Percentiles rank a stretch among this genome's conserved stretches.
phyloP scores from a whole-genome alignment of 228 moss, liverwort and hornwort genomes.

The Sphagnum fallax region DNA sequence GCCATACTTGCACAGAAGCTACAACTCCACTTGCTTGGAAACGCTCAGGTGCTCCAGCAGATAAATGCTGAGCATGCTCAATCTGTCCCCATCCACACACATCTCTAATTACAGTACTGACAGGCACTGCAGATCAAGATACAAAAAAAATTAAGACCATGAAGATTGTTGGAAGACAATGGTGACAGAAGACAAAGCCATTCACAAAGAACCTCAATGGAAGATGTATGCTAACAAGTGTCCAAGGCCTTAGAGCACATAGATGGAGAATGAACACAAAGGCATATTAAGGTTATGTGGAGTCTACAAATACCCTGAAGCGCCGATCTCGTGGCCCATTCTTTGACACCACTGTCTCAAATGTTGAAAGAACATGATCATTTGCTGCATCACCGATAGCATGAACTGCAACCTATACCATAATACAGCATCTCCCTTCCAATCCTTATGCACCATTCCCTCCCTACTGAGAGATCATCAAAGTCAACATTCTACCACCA shows the following conservation, averaged over 20 bases:
- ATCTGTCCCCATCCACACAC: conserved; percentile 29
- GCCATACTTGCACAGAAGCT: conserved; percentile 72
- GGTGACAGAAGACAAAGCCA: no score
- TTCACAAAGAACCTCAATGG: no score
- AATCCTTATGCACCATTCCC: not conserved
- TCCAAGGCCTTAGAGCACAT: no score
- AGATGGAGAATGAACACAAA: no score
- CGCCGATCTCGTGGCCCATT: conserved; percentile 87
- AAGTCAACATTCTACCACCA: conserved; percentile 36
- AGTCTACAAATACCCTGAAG: conserved; percentile 43
- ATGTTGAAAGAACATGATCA: conserved; percentile 63
- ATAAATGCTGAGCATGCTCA: conserved; percentile 86
- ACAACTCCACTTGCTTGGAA: conserved; percentile 59
- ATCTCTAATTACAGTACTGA: not conserved
- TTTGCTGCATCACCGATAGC: conserved; percentile 88
- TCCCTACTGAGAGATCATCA: conserved; percentile 66
- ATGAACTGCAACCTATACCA: conserved; percentile 71
- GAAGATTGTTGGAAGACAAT: not conserved
- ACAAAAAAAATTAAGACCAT: not conserved
- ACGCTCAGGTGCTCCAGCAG: conserved; percentile 55
- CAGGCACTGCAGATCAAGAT: not conserved
- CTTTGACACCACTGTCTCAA: conserved; percentile 45
- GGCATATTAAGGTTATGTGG: not conserved
- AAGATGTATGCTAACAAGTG: no score
- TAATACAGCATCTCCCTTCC: not conserved